phyloP scores from a whole-genome alignment of 2,329 filamentous ascomycete species.

The Ciborinia camelliae region DNA sequence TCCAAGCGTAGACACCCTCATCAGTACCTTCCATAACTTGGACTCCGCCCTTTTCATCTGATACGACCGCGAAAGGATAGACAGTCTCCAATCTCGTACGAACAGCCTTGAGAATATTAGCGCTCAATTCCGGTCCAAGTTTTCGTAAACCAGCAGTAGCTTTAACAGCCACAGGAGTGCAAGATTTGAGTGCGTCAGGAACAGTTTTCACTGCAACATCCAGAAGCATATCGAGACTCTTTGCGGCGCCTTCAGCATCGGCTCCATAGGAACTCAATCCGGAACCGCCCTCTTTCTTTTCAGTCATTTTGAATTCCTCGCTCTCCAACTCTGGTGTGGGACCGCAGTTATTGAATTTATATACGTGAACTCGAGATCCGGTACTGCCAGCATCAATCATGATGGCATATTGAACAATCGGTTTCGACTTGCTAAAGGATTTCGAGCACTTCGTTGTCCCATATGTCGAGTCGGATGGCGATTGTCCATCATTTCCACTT shows the following conservation, averaged over 20 bases:
- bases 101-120: slow-evolving; percentile 83
- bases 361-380: slow-evolving; percentile 95
- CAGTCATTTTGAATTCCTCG: slow-evolving; percentile 91
- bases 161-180: slow-evolving; percentile 94
- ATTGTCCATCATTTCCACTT: slow-evolving; percentile 46
- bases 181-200: slow-evolving; percentile 84
- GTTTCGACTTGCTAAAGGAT: slow-evolving; percentile 82
- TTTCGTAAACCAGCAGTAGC: slow-evolving; percentile 91
- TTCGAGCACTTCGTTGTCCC: slow-evolving; percentile 74
- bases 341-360: slow-evolving; percentile 98
- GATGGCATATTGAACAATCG: slow-evolving; percentile 92
- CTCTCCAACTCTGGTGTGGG: slow-evolving; percentile 89
- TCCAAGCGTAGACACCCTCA: slow-evolving; percentile 98
- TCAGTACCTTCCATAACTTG: slow-evolving; percentile 97
- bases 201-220: slow-evolving; percentile 80
- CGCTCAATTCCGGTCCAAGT: slow-evolving; percentile 74
- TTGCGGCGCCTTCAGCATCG: slow-evolving; percentile 83
- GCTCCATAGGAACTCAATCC: slow-evolving; percentile 81
- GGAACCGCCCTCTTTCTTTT: slow-evolving; percentile 70
- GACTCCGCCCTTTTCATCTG: slow-evolving; percentile 79
- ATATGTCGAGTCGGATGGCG: slow-evolving; percentile 57
- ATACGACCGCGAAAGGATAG: slow-evolving; percentile 93
- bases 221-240: slow-evolving; percentile 84
- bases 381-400: slow-evolving; percentile 99
- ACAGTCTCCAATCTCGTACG: slow-evolving; percentile 77